Percentiles rank a stretch among this genome's conserved stretches.
These are phyloP conservation scores for Trametes sp. DNA, from an alignment of 1,284 basidiomycete species.

Conservation along the genomic window DNA sequence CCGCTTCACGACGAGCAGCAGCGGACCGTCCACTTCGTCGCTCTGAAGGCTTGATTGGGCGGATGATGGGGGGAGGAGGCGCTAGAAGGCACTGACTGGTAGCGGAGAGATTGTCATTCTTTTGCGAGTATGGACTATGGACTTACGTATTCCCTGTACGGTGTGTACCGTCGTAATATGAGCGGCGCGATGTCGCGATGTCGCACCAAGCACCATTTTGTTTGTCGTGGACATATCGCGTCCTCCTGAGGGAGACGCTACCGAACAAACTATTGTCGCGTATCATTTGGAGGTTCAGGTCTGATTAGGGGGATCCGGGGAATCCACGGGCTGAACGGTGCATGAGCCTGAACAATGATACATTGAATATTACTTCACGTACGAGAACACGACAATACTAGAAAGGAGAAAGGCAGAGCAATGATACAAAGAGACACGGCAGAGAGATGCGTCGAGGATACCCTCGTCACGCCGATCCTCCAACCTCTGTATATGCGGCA, in stretches of 20 bases:
- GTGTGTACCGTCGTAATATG: neutral
- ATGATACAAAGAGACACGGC: constrained; percentile 23
- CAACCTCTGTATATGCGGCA: constrained; percentile 42
- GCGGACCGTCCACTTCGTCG: neutral
- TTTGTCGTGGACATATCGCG: too few species aligned
- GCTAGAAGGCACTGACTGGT: neutral
- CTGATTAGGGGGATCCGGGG: too few species aligned
- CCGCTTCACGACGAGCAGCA: neutral
- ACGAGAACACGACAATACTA: constrained; percentile 29
- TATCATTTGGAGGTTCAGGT: too few species aligned
- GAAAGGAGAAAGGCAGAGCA: constrained; percentile 15
- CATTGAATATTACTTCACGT: constrained; percentile 36
- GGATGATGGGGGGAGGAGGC: neutral
- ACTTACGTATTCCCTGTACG: neutral
- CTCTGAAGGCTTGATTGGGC: neutral
- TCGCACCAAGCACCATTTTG: neutral
- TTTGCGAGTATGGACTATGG: neutral
- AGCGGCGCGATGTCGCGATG: neutral
- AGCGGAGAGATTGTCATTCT: neutral
- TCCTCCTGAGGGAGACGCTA: too few species aligned
- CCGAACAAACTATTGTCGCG: too few species aligned
- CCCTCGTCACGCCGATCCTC: constrained; percentile 40
- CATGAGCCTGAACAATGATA: constrained; percentile 28
- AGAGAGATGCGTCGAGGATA: constrained; percentile 13
- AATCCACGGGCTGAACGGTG: neutral